phyloP scores from a whole-genome alignment of 805 yeast genomes.

The Ogataea paraovalis region DNA sequence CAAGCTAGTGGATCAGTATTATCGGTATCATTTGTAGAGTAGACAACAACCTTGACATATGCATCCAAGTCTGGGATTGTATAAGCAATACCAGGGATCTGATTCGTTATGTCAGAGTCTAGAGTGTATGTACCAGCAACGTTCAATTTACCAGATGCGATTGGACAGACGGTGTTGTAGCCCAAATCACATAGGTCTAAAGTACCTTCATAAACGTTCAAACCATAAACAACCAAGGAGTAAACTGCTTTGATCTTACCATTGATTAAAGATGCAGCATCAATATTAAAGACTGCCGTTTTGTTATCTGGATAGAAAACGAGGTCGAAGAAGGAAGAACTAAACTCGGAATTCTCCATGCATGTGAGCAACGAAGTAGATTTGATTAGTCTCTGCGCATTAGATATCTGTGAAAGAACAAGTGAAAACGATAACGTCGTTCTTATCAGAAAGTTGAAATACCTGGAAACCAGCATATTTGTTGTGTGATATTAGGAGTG shows the following conservation, averaged over 20 bases:
- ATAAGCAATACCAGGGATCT: conserved; percentile 81
- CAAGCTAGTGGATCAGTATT: conserved; percentile 66
- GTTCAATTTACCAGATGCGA: conserved; percentile 82
- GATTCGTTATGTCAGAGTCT: conserved; percentile 36
- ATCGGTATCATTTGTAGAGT: conserved; percentile 42
- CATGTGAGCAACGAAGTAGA: conserved; percentile 77
- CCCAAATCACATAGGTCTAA: conserved; percentile 62
- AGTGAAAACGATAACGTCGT: background rate
- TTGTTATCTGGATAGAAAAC: conserved; percentile 61
- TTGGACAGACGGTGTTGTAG: conserved; percentile 67
- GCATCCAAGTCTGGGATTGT: conserved; percentile 95
- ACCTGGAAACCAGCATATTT: background rate
- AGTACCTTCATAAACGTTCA: conserved; percentile 51
- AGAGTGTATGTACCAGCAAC: conserved; percentile 44
- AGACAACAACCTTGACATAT: conserved; percentile 69
- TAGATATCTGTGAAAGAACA: conserved; percentile 6
- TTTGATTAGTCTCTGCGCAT: conserved; percentile 31
- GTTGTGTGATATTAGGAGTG: background rate
- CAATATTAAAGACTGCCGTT: conserved; percentile 61
- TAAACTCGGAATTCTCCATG: conserved; percentile 83
- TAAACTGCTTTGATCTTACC: conserved; percentile 66
- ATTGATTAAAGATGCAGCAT: conserved; percentile 74
- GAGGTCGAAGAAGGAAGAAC: conserved; percentile 81
- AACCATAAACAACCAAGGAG: conserved; percentile 75
- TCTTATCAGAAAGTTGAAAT: background rate